A percentile compares a stretch with the other conserved stretches of the same genome.
Conservation (phyloP, 2,329 filamentous ascomycete species). For the Ophiostoma ulmi region DNA sequence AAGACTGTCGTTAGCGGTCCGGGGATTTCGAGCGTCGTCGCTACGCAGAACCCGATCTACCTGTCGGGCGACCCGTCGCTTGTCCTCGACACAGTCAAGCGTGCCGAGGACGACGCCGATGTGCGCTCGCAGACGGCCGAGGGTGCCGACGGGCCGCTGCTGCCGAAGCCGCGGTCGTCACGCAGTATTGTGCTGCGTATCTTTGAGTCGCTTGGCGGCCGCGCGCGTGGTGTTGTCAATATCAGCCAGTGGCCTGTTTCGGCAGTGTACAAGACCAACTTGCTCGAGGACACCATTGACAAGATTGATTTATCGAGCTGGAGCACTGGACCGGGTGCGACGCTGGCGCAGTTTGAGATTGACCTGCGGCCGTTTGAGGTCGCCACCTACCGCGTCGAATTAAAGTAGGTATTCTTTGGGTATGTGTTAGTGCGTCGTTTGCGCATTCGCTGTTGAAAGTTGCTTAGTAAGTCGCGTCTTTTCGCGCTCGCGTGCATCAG, state of each 20-base stretch:
- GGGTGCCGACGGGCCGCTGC: slow-evolving; percentile 25
- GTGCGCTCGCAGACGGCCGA: slow-evolving; percentile 52
- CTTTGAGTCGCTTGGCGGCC: slow-evolving; percentile 85
- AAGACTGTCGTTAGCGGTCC: slow-evolving; percentile 28
- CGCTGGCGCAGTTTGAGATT: slow-evolving; percentile 46
- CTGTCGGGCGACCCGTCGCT: slow-evolving; percentile 64
- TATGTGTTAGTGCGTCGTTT: background rate
- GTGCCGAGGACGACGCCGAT: slow-evolving; percentile 82
- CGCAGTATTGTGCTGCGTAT: slow-evolving; percentile 77
- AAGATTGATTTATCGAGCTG: slow-evolving; percentile 50
- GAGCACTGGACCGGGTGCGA: slow-evolving; percentile 31
- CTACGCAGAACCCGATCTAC: slow-evolving; percentile 48
- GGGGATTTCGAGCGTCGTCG: slow-evolving; percentile 36
- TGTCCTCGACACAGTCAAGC: slow-evolving; percentile 84
- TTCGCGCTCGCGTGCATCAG: background rate
- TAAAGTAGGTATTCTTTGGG: slow-evolving; percentile 18
- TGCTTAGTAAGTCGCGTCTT: background rate
- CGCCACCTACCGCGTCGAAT: slow-evolving; percentile 55
- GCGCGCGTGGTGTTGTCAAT: slow-evolving; percentile 55
- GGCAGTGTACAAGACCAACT: slow-evolving; percentile 75
- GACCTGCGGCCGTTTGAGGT: slow-evolving; percentile 78
- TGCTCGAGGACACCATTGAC: slow-evolving; percentile 81
- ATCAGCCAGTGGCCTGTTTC: slow-evolving; percentile 60
- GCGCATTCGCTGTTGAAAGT: no score
- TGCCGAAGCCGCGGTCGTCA: slow-evolving; percentile 60